Conservation (phyloP, 2,329 filamentous ascomycete genomes). For the Didymosphaeria variabile region DNA sequence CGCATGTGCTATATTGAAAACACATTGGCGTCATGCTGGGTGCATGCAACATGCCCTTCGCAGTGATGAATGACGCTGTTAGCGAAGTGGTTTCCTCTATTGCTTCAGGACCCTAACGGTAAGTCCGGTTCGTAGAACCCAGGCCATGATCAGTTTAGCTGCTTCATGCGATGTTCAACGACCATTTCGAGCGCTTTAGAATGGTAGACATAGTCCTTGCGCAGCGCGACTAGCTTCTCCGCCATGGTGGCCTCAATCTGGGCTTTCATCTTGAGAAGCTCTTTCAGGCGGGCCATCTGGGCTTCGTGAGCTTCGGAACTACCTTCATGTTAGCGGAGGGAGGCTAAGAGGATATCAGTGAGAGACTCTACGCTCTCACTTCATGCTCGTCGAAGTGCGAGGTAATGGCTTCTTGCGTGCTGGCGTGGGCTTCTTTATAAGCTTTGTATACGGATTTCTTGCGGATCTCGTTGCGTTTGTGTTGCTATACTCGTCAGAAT, state of each 20-base stretch:
- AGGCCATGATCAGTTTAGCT: slow-evolving; percentile 24
- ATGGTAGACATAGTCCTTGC: slow-evolving; percentile 30
- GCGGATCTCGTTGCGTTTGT: slow-evolving; percentile 32
- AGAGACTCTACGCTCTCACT: slow-evolving; percentile 36
- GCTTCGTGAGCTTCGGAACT: slow-evolving; percentile 34
- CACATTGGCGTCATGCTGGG: no score
- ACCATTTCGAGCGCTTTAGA: slow-evolving; percentile 35
- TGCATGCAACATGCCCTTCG: no score
- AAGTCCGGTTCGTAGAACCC: background rate
- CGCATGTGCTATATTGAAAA: no score
- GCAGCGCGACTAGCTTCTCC: slow-evolving; percentile 26
- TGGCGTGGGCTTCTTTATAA: slow-evolving; percentile 25
- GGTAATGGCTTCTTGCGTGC: slow-evolving; percentile 29
- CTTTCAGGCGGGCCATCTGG: slow-evolving; percentile 34
- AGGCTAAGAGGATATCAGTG: background rate
- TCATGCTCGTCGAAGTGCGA: slow-evolving; percentile 37
- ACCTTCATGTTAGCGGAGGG: background rate
- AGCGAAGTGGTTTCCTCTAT: no score
- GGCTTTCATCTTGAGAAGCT: slow-evolving; percentile 34
- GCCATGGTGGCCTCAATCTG: slow-evolving; percentile 38
- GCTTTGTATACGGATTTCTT: slow-evolving; percentile 31
- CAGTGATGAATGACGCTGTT: no score
- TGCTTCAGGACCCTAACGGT: no score
- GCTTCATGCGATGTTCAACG: slow-evolving; percentile 28
- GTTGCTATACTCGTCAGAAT: slow-evolving; percentile 31